phyloP scores from a whole-genome alignment of 2,329 filamentous ascomycete genomes.

The Didymella pomorum region DNA sequence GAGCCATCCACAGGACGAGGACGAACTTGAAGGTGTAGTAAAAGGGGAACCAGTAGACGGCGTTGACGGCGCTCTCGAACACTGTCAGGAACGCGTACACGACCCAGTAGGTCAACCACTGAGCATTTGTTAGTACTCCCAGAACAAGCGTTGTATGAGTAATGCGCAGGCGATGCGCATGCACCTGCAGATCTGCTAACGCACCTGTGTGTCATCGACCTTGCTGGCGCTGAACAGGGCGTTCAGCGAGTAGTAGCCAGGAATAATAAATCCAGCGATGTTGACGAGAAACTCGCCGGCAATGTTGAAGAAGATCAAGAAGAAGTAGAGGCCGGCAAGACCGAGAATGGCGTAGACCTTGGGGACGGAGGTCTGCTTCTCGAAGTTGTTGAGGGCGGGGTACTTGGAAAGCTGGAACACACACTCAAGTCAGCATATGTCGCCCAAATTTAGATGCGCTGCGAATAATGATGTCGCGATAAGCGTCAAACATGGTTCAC shows the following conservation, averaged over 20 bases:
- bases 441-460: conserved; percentile 3
- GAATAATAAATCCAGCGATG: conserved; percentile 81
- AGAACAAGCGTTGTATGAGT: conserved; percentile 11
- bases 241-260: conserved; percentile 82
- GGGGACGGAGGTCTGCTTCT: conserved; percentile 82
- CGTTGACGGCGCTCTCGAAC: conserved; percentile 80
- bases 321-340: conserved; percentile 80
- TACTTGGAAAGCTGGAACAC: conserved; percentile 79
- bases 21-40: conserved; percentile 99
- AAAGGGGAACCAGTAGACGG: conserved; percentile 96
- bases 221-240: conserved; percentile 77
- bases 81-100: conserved; percentile 85
- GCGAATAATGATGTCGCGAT: not conserved
- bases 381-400: conserved; percentile 81
- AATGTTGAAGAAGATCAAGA: conserved; percentile 92
- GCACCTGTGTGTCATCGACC: conserved; percentile 81
- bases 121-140: conserved; percentile 47
- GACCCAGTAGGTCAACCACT: conserved; percentile 88
- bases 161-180: conserved; percentile 21
- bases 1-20: conserved; percentile 95
- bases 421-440: conserved; percentile 33
- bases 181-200: conserved; percentile 35
- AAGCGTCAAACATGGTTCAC: not conserved
- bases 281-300: conserved; percentile 89
- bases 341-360: conserved; percentile 87